Base-by-base conservation (phyloP, 169 alveolate species). In the Plasmodium fragile region DNA sequence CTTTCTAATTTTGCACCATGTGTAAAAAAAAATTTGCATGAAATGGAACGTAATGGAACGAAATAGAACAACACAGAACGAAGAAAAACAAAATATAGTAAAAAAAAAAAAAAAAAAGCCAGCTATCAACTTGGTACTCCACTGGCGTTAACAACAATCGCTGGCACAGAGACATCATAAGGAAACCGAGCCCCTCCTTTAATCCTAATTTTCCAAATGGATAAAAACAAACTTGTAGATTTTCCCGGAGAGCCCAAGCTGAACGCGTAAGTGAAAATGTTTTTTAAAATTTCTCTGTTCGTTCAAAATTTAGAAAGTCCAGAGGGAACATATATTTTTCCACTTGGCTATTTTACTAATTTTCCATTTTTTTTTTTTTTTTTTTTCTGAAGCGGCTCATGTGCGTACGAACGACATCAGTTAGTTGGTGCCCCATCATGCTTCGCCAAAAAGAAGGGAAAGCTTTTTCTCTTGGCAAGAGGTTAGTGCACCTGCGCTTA, bases 401-500 rank as follows among this genome's bases (percentile, higher is more conserved):
- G 34, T 30, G 65, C 52, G 16, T 82, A 32, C 41, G 28, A 59
- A 30, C 53, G 22, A 82, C 91, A 32, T 55, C 80, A 82, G 28
- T 59, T 82, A 59, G 72, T 7, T 25, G 69, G 72, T 82, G 30
- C 36, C 28, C 53, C 79, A 45, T 45, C 28, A 59, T 82, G 45
- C 49, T 82, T 55, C 28, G 69, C 45, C 43, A 81, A 81, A 59
- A 82, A 59, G 39, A 55, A 43, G 45, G 53, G 55, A n/a, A 52
- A 82, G n/a, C 69, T 55, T 55, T 55, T 82, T 18, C 45, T 82
- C 72, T 82, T 82, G 77, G 79, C 77, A 6, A 59, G 43, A 55
- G 91, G 91, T 82, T 55, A 82, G 43, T 82, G 16, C 49, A 59
- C 25, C 59, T 55, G 32, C 30, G 36, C 13, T 65, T 65, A n/a